Evolutionary conservation across 176 grass and related monocot species (phyloP), one percentile per base, ranked within the genome.

Genomic region (Poa annua): DNA sequence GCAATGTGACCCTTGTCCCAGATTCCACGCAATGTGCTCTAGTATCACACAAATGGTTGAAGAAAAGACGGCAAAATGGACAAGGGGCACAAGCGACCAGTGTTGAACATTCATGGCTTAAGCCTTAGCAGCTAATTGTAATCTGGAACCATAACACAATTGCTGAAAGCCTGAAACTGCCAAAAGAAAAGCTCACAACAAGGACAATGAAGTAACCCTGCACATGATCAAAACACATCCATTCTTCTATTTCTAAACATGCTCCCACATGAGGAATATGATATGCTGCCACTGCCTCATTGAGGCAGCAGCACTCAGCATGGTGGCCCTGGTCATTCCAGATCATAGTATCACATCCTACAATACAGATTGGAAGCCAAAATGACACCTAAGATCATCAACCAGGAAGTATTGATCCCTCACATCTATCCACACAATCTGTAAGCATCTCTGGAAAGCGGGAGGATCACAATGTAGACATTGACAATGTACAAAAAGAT

Each of bases 401-500:
- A 69, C 69, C 42, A 52, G 25, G 22, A 56, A 66, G 26, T n/a
- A 83, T 19, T 83, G 83, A 89, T 70, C 66, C 85, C 82, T 89
- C 83, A 44, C 89, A 82, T 82, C 81, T 61, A 82, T 85, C 86
- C 82, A 74, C 77, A 86, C 73, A 78, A 78, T 55, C 45, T 68
- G 51, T 49, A 76, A 84, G 79, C 59, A 64, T 65, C 55, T 86
- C 49, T 80, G 80, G 87, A 76, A 83, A 69, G 69, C n/a, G 22
- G 78, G 78, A 83, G 89, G 86, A 82, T 86, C 80, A 80, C 68
- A 63, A 41, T 75, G 56, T 74, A 39, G 49, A 64, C 51, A 24
- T 42, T 35, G 44, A 67, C 66, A 80, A 90, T 90, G 49, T 90
- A 90, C 88, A 90, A 86, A 89, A 83, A 61, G 67, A 73, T 10